Base-by-base conservation (phyloP, 352 stramenopile species). In the Plasmopara muralis region DNA sequence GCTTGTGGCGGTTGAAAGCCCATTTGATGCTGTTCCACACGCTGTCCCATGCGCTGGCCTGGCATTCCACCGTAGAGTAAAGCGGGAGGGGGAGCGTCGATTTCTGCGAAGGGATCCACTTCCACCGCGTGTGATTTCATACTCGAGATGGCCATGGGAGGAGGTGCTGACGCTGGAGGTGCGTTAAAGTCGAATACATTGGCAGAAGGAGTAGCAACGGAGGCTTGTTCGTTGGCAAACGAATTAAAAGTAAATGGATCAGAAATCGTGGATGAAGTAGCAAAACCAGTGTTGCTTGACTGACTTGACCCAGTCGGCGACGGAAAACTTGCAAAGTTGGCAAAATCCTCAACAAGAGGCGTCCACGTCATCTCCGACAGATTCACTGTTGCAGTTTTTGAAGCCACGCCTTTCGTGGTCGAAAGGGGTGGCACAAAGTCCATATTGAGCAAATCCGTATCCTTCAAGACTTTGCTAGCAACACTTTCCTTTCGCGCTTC, bases 281-380 rank as follows among this genome's bases (percentile, higher is more conserved):
- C 38, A 49, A 64, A 60, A 6, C 38, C 63, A 47, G 52, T 40
- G 28, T 34, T 62, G n/a, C 47, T 52, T 50, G n/a, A 57, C 29
- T 55, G 38, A 30, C 29, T 49, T 15, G 63, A 60, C 12, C 49
- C 63, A 13, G 47, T 69, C 13, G 77, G 71, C 10, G 75, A 69
- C 14, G 70, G 57, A 20, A 86, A 87, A 33, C 65, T 81, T 5
- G 74, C 72, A 59, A 90, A 90, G 43, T 86, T 69, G 1, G 74
- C 77, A 29, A 90, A 88, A 0, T 60, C 57, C 9, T 66, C 72
- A 0, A 70, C 28, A 29, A 59, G 29, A 9, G 57, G 42, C 6
- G 66, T 48, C 49, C 59, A 65, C 31, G 43, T 54, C 9, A 52
- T 57, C 29, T 64, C 61, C 16, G 65, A 63, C 10, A 60, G 15